These are phyloP conservation scores for Botryotinia narcissicola DNA, from an alignment of 2,329 filamentous ascomycete genomes.

Conservation along the genomic window DNA sequence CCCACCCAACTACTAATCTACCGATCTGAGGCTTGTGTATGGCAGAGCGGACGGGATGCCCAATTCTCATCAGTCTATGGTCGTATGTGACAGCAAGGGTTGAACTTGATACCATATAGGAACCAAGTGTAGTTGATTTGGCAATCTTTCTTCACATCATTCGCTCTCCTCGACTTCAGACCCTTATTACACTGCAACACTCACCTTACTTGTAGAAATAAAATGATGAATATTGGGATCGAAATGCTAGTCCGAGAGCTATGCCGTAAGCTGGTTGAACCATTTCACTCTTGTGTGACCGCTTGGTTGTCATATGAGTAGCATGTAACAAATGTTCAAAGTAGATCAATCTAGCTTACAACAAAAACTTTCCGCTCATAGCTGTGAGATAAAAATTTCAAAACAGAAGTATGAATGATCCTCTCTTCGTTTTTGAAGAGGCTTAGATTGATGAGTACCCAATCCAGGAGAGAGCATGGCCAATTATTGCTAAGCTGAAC, in stretches of 20 bases:
- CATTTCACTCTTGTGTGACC: not conserved
- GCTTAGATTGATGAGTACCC: not conserved
- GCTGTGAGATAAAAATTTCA: not conserved
- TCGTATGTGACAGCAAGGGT: fast-evolving
- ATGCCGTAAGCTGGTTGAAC: not conserved
- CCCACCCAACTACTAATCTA: conserved; percentile 14
- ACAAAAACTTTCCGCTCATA: not conserved
- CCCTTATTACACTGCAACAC: not conserved
- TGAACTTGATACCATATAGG: not conserved
- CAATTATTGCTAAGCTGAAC: conserved; percentile 5
- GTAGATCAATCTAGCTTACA: not conserved
- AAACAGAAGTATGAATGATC: not conserved
- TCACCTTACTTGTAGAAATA: not conserved
- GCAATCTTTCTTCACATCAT: too few relatives aligned
- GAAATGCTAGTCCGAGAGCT: too few relatives aligned
- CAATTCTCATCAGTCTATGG: conserved; percentile 10
- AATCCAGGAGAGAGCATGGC: not conserved
- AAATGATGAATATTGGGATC: not conserved
- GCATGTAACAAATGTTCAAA: not conserved
- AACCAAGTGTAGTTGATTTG: not conserved
- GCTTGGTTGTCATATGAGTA: not conserved
- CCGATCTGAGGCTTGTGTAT: conserved; percentile 13
- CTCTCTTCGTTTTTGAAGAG: not conserved
- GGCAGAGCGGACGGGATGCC: conserved; percentile 13
- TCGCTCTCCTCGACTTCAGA: not conserved